These are phyloP conservation scores for Begonia fuchsioides DNA, from an alignment of 306 rosid genomes.

Conservation along the genomic window DNA sequence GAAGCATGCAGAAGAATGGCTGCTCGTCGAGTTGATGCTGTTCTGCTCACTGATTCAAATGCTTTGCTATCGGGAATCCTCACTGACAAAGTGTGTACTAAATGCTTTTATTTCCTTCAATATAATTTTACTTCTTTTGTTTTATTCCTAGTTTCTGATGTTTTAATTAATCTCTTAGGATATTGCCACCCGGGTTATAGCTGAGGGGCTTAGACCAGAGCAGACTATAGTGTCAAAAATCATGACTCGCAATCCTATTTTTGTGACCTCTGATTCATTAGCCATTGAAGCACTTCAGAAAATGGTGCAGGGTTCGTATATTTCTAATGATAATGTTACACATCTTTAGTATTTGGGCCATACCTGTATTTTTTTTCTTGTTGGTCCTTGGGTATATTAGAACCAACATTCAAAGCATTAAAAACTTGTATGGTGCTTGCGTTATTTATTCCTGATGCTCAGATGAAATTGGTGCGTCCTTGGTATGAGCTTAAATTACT, in stretches of 20 bases:
- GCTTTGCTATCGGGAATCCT: conserved; percentile 91
- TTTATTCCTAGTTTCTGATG: not conserved
- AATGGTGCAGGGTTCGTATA: conserved; percentile 72
- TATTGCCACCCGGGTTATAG: conserved; percentile 69
- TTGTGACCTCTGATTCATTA: conserved; percentile 61
- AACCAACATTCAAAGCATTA: not conserved
- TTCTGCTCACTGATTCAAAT: conserved; percentile 68
- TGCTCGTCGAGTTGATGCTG: conserved; percentile 78
- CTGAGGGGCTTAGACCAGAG: conserved; percentile 83
- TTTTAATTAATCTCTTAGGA: conserved; percentile 34
- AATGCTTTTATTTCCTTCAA: not conserved
- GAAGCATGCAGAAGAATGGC: conserved; percentile 93
- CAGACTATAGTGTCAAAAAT: conserved; percentile 68
- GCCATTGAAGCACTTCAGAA: conserved; percentile 88
- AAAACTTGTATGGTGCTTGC: no score
- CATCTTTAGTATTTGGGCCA: not conserved
- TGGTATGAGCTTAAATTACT: no score
- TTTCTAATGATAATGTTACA: not conserved
- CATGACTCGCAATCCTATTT: conserved; percentile 79
- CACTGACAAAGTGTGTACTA: conserved; percentile 62
- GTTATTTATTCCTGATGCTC: no score
- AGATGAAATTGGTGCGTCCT: no score
- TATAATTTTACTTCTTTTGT: not conserved
- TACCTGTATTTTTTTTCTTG: not conserved
- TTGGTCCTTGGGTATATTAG: not conserved